Conservation (phyloP, 2,329 filamentous ascomycete genomes). For the Fusarium sarcochroum region DNA sequence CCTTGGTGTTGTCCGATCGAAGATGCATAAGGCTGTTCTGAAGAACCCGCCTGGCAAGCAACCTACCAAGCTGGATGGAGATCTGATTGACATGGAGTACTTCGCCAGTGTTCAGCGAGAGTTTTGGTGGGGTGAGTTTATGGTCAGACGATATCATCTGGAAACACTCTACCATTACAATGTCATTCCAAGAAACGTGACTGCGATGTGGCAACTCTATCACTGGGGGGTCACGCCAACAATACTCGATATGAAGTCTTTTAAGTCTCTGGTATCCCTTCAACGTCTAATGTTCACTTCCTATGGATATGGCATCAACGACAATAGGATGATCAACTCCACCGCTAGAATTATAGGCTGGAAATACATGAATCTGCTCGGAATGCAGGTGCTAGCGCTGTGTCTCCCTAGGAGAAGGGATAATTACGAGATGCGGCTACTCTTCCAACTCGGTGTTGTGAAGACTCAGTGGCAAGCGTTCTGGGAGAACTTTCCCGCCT, state of each 20-base stretch:
- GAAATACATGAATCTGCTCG: background rate
- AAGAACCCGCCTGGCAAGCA: background rate
- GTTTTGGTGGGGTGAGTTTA: constrained; percentile 4
- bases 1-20: background rate
- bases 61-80: background rate
- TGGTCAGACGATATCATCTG: background rate
- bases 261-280: too few species aligned
- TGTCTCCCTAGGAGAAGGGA: background rate
- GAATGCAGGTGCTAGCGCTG: background rate
- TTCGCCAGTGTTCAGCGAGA: background rate
- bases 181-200: background rate
- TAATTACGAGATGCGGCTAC: background rate
- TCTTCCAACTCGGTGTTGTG: background rate
- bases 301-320: too few species aligned
- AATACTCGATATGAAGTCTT: too few species aligned
- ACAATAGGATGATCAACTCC: too few species aligned
- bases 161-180: background rate
- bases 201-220: background rate
- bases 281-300: too few species aligned
- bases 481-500: accelerated
- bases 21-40: background rate
- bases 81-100: background rate
- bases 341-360: background rate
- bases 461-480: accelerated
- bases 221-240: too few species aligned